These are phyloP conservation scores for Lactarius pseudohatsudake DNA, from an alignment of 768 basidiomycete genomes.

Conservation along the genomic window DNA sequence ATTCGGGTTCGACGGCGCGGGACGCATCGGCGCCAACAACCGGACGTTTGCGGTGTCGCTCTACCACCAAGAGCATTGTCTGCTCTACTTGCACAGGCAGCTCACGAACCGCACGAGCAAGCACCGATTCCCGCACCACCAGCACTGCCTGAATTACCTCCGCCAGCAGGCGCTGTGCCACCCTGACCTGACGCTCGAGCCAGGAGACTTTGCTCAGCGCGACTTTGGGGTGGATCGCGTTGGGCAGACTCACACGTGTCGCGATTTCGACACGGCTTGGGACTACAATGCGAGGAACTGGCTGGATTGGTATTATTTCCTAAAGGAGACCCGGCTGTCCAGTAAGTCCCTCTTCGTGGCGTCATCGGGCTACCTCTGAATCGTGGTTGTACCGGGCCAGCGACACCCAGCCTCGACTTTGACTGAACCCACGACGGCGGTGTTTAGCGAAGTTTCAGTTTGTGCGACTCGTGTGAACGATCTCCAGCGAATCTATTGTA, in stretches of 20 bases:
- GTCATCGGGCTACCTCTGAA: no score
- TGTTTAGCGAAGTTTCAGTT: no score
- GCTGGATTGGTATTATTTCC: constrained; percentile 12
- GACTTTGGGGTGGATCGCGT: constrained; percentile 35
- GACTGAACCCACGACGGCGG: not conserved
- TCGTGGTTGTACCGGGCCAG: not conserved
- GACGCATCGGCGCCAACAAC: constrained; percentile 9
- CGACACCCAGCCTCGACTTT: not conserved
- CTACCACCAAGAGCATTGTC: constrained; percentile 52
- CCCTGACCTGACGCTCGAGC: constrained; percentile 42
- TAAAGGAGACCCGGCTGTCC: not conserved
- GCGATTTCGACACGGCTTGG: constrained; percentile 37
- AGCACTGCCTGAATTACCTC: constrained; percentile 44
- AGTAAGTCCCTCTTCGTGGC: not conserved
- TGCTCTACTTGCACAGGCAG: constrained; percentile 33
- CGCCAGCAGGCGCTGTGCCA: constrained; percentile 40
- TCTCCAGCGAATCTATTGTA: no score
- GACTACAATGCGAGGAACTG: constrained; percentile 9
- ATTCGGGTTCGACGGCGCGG: constrained; percentile 17
- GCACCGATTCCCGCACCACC: constrained; percentile 33
- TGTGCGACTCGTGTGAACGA: no score
- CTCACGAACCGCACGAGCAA: constrained; percentile 31
- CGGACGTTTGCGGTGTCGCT: constrained; percentile 38
- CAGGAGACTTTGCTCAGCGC: constrained; percentile 31
- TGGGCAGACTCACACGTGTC: constrained; percentile 37